Conservation (phyloP, 768 basidiomycete species). For the Tulasnella sp. region DNA sequence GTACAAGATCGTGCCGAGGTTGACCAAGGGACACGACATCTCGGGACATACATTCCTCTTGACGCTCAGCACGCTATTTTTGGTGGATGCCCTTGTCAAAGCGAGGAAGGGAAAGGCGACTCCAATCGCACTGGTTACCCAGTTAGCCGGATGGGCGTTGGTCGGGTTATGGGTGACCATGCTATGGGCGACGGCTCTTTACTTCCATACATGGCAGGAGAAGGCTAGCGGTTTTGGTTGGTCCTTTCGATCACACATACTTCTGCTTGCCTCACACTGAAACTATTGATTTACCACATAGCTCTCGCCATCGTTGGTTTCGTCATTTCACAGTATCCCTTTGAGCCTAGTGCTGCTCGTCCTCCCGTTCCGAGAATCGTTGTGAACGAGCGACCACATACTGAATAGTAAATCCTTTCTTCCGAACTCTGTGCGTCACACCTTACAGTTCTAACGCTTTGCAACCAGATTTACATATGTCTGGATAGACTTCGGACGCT, state of each 20-base stretch:
- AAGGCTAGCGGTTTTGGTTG: conserved; percentile 81
- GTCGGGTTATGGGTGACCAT: conserved; percentile 70
- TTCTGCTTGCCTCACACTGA: background rate
- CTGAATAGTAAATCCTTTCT: background rate
- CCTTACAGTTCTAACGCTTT: background rate
- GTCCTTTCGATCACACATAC: conserved; percentile 39
- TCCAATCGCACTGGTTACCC: background rate
- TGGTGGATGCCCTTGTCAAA: conserved; percentile 65
- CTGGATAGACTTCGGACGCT: background rate
- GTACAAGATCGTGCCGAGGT: conserved; percentile 46
- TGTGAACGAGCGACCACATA: background rate
- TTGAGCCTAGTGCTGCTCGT: background rate
- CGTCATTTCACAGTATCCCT: conserved; percentile 18
- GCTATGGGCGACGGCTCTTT: conserved; percentile 73
- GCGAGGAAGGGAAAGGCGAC: conserved; percentile 51
- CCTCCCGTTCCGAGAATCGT: background rate
- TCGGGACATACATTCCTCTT: conserved; percentile 92
- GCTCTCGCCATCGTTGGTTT: conserved; percentile 18
- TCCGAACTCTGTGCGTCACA: background rate
- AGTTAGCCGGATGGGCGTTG: conserved; percentile 45
- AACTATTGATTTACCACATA: background rate
- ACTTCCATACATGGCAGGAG: conserved; percentile 86
- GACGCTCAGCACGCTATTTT: conserved; percentile 70
- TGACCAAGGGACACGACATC: conserved; percentile 83
- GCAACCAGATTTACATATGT: background rate